Percentiles rank a stretch among this genome's conserved stretches.
Conservation (phyloP, 2,329 filamentous ascomycete genomes). For the Raffaelea ambrosiae region DNA sequence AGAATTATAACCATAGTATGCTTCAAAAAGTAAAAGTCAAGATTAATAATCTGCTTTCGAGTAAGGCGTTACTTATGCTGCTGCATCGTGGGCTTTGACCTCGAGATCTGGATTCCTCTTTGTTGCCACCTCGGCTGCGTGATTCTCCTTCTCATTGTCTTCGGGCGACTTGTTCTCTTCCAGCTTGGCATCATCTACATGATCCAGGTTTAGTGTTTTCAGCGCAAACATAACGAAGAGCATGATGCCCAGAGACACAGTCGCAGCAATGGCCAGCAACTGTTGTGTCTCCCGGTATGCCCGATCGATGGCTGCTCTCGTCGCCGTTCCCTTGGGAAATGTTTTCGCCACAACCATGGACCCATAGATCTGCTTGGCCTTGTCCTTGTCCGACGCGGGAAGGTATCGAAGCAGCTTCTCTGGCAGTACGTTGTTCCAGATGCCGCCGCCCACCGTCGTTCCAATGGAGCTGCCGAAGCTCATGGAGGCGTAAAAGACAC, state of each 20-base stretch:
- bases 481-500: constrained; percentile 52
- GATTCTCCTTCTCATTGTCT: neutral
- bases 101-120: no score
- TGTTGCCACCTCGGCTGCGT: no score
- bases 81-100: no score
- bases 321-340: constrained; percentile 29
- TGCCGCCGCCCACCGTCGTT: constrained; percentile 44
- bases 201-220: constrained; percentile 3
- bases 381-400: constrained; percentile 20
- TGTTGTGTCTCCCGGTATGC: constrained; percentile 38
- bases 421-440: constrained; percentile 52
- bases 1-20: no score
- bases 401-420: constrained; percentile 13
- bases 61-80: no score
- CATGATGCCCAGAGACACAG: constrained; percentile 1
- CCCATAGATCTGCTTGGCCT: constrained; percentile 16
- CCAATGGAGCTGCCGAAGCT: constrained; percentile 53
- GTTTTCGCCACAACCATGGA: constrained; percentile 24
- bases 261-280: constrained; percentile 21
- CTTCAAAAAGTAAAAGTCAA: no score
- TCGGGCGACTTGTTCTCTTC: neutral
- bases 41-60: no score
- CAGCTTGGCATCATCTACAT: neutral
- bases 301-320: constrained; percentile 31
- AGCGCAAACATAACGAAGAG: constrained; percentile 6